Conservation (phyloP, 1,284 basidiomycete species). For the Ustilago lituana region DNA sequence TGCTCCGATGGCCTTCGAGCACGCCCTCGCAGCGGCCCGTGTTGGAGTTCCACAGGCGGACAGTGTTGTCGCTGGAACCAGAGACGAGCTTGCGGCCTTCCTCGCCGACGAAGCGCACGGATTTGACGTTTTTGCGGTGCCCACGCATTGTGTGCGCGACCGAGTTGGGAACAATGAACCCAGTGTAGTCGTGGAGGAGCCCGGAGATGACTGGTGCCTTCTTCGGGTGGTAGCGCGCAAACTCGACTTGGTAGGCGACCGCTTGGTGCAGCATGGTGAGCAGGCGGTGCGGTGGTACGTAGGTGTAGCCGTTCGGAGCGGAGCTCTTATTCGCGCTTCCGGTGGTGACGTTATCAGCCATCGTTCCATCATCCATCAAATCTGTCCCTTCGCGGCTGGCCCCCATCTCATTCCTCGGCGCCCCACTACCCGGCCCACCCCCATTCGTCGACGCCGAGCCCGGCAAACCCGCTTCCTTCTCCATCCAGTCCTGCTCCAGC, state of each 20-base stretch:
- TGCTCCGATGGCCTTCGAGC: slow-evolving; percentile 68
- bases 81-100: slow-evolving; percentile 67
- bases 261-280: slow-evolving; percentile 69
- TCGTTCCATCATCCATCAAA: slow-evolving; percentile 33
- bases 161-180: slow-evolving; percentile 57
- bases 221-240: slow-evolving; percentile 64
- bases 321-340: slow-evolving; percentile 11
- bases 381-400: slow-evolving; percentile 18
- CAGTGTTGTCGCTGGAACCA: slow-evolving; percentile 68
- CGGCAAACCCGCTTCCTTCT: slow-evolving; percentile 41
- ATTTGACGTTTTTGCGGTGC: slow-evolving; percentile 70
- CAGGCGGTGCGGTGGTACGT: slow-evolving; percentile 69
- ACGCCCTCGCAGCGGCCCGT: slow-evolving; percentile 55
- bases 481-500: slow-evolving; percentile 60
- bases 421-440: not conserved
- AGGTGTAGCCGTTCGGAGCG: slow-evolving; percentile 33
- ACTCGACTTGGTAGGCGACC: slow-evolving; percentile 69
- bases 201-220: slow-evolving; percentile 64
- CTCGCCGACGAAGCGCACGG: slow-evolving; percentile 69
- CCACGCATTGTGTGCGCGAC: slow-evolving; percentile 63
- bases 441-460: slow-evolving; percentile 21
- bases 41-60: slow-evolving; percentile 63
- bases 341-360: slow-evolving; percentile 12
- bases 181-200: slow-evolving; percentile 59
- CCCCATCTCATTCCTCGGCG: slow-evolving; percentile 1